Evolutionary conservation across 2,329 filamentous ascomycete species (phyloP).

Genomic region (Grosmannia penicillata): DNA sequence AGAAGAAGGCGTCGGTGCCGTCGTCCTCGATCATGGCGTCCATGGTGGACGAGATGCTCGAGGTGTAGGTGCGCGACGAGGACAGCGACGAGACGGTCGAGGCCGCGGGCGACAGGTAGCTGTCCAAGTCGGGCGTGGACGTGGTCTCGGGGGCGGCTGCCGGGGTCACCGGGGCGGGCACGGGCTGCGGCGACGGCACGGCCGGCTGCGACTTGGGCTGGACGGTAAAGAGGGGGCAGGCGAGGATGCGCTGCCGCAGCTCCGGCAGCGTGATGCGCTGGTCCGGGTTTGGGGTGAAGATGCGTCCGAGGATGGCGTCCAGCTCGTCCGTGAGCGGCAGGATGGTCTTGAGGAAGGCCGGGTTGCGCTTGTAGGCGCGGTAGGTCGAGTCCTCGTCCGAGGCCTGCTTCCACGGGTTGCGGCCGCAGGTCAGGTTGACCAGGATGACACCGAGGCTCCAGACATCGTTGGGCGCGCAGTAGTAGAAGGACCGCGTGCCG

Average conservation of each 20-base stretch:
- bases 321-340: slow-evolving; percentile 81
- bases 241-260: slow-evolving; percentile 60
- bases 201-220: slow-evolving; percentile 12
- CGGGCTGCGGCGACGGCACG: slow-evolving; percentile 14
- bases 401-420: slow-evolving; percentile 97
- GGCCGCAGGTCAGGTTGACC: slow-evolving; percentile 92
- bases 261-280: slow-evolving; percentile 71
- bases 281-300: slow-evolving; percentile 77
- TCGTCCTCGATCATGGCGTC: slow-evolving; percentile 15
- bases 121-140: neutral
- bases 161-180: slow-evolving; percentile 23
- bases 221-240: slow-evolving; percentile 59
- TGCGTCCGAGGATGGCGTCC: slow-evolving; percentile 70
- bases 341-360: slow-evolving; percentile 81
- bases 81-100: slow-evolving; percentile 17
- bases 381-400: slow-evolving; percentile 91
- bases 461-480: slow-evolving; percentile 87
- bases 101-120: slow-evolving; percentile 29
- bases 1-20: slow-evolving; percentile 23
- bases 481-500: slow-evolving; percentile 62
- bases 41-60: slow-evolving; percentile 3
- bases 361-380: slow-evolving; percentile 72
- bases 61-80: slow-evolving; percentile 16
- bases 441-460: slow-evolving; percentile 98
- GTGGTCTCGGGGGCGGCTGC: neutral